phyloP scores from a whole-genome alignment of 1,284 basidiomycete species.

The Cutaneotrichosporon cutaneum region DNA sequence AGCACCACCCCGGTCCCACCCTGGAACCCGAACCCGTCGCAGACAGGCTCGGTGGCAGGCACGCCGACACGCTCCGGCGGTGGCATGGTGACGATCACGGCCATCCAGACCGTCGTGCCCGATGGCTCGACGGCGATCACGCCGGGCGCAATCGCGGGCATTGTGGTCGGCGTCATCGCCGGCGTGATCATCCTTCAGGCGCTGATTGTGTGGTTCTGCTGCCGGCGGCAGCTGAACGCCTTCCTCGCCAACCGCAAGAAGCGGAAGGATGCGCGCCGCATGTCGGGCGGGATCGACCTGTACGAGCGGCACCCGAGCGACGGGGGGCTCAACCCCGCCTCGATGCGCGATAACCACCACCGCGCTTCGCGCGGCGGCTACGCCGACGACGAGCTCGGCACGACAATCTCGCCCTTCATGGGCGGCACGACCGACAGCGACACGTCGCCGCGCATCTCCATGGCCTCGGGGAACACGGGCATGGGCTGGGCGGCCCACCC shows the following conservation, averaged over 20 bases:
- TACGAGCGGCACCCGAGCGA: constrained; percentile 13
- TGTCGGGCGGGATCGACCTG: constrained; percentile 38
- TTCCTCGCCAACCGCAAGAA: constrained; percentile 35
- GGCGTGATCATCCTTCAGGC: constrained; percentile 35
- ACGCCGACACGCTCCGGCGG: constrained; percentile 20
- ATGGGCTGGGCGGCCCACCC: not conserved
- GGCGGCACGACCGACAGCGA: constrained; percentile 12
- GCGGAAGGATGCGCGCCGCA: constrained; percentile 28
- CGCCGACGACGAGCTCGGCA: constrained; percentile 14
- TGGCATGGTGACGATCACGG: constrained; percentile 33
- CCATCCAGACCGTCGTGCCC: constrained; percentile 27
- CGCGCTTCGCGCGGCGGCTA: constrained; percentile 10
- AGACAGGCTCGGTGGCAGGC: constrained; percentile 6
- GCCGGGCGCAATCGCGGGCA: constrained; percentile 43
- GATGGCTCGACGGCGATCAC: not conserved
- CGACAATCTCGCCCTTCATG: constrained; percentile 42
- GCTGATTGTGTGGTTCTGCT: constrained; percentile 45
- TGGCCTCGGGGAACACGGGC: not conserved
- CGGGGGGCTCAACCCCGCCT: not conserved
- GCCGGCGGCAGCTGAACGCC: constrained; percentile 35
- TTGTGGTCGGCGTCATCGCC: constrained; percentile 40
- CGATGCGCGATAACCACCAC: constrained; percentile 9
- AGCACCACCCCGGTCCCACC: constrained; percentile 31
- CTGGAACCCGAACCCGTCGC: constrained; percentile 8
- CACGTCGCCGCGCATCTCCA: not conserved